These are phyloP conservation scores for Penicillium sp. DNA, from an alignment of 2,329 filamentous ascomycete genomes.

Conservation along the genomic window DNA sequence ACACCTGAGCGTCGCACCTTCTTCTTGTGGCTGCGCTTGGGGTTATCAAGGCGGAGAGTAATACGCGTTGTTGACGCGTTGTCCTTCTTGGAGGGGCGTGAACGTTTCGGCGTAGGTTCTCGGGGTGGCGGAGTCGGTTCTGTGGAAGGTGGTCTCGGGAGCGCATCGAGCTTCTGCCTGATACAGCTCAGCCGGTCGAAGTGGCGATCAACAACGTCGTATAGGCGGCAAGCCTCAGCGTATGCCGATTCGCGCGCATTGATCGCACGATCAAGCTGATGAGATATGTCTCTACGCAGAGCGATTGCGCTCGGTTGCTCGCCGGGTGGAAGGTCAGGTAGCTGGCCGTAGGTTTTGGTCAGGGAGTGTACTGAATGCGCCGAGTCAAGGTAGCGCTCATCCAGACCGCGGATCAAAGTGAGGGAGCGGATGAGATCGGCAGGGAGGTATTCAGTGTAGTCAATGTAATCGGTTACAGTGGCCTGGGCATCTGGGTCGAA, in stretches of 20 bases:
- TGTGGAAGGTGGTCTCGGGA: slow-evolving; percentile 59
- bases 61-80: slow-evolving; percentile 39
- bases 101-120: slow-evolving; percentile 36
- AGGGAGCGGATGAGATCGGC: slow-evolving; percentile 63
- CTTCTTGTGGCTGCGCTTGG: slow-evolving; percentile 32
- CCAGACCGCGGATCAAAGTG: slow-evolving; percentile 56
- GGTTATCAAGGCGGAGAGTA: slow-evolving; percentile 41
- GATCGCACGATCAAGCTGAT: slow-evolving; percentile 54
- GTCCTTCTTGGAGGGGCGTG: slow-evolving; percentile 41
- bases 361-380: slow-evolving; percentile 43
- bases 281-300: slow-evolving; percentile 57
- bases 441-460: slow-evolving; percentile 68
- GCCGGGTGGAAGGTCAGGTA: slow-evolving; percentile 50
- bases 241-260: slow-evolving; percentile 56
- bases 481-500: slow-evolving; percentile 64
- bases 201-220: slow-evolving; percentile 58
- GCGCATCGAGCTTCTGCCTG: slow-evolving; percentile 59
- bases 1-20: slow-evolving; percentile 37
- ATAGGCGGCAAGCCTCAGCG: slow-evolving; percentile 56
- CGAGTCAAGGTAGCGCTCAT: slow-evolving; percentile 45
- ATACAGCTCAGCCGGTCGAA: slow-evolving; percentile 58
- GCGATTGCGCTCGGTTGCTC: slow-evolving; percentile 51
- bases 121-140: slow-evolving; percentile 55
- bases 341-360: slow-evolving; percentile 44
- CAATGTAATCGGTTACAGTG: slow-evolving; percentile 65